Base-by-base conservation (phyloP, 257 asterid genomes). In the Solanum piurae region DNA sequence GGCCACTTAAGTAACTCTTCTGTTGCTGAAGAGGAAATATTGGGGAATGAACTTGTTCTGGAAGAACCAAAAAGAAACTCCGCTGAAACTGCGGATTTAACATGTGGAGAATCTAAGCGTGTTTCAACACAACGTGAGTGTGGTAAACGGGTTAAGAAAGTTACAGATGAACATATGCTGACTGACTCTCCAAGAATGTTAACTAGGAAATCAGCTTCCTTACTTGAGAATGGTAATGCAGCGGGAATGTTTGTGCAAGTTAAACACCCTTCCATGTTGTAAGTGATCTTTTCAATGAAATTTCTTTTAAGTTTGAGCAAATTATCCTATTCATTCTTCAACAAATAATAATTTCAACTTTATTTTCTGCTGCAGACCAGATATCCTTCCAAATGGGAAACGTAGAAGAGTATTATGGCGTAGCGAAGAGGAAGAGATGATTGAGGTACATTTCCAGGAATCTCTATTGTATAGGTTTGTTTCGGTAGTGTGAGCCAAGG, bases 361-460 rank as follows among this genome's bases (percentile, higher is more conserved):
- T 36, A 7, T 58, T 89, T 79, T 12, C 42, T 88, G 86, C 86
- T 90, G 93, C 96, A 94, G 97, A 66, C 86, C 83, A 31, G 72
- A 62, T 31, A 18, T 80, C 29, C 27, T 87, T 87, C 86, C 90
- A 80, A 83, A 83, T 60, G 87, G 64, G 73, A 93, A 92, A 83
- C 95, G 96, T 23, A 93, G 72, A 84, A 92, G 89, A 87, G 68
- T 92, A 69, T 23, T 73, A 8, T 95, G 98, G 98, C 90, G 75
- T 20, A 92, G 88, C 68, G 93, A 92, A 21, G 98, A 95, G 91
- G 98, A 89, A 90, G 95, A 92, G 87, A 89, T 87, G 89, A 94
- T 95, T 58, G 90, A 87, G 98, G 98, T 94, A 92, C 86, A 77
- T 83, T 27, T 86, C 85, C 85, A 86, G 87, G 31, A 38, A 42